Base-by-base conservation (phyloP, 768 basidiomycete genomes). In the Auricularia sp. region DNA sequence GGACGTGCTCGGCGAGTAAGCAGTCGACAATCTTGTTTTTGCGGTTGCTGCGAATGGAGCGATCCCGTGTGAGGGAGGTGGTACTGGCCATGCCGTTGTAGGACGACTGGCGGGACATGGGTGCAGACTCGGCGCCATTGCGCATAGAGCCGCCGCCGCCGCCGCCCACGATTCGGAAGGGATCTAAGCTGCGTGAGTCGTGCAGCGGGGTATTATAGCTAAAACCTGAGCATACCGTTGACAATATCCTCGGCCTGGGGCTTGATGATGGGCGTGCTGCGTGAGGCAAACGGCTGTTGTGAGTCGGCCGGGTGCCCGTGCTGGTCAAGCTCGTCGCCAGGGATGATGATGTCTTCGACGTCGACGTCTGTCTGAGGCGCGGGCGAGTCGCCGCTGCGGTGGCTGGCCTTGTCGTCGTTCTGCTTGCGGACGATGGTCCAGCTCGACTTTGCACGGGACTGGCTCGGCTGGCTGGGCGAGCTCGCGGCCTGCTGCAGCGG, bases 11-110 rank as follows among this genome's bases (percentile, higher is more conserved):
- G 65, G 80, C 81, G 35, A 80, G 81, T 53, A 96, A 75, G 72
- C 90, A 93, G 65, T 90, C 87, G 47, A 90, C 77, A 72, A 96
- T 93, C 71, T 92, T 94, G 66, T 86, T 81, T 62, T 85, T 83
- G 68, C 89, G 82, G 71, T 88, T 91, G 11, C 87, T 85, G 64
- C 85, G 83, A 72, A 92, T 88, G 10, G 90, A 92, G 18, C 83
- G 81, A 73, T 91, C 88, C 23, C 90, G 83, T 71, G 83, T 76
- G 18, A 88, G 79, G 68, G 84, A 88, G 70, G 84, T 85, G 1
- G 81, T 77, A 62, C 70, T 79, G 65, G 73, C 34, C 53, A 35
- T 69, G 63, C 29, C 70, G 70, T 62, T 69, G 62, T 62, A 68
- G 68, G 18, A 60, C 18, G 68, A 67, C 69, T 76, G 74, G 71